Evolutionary conservation across 495 filamentous ascomycete genomes (phyloP).

Genomic region (Thermothielavioides terrestris): DNA sequence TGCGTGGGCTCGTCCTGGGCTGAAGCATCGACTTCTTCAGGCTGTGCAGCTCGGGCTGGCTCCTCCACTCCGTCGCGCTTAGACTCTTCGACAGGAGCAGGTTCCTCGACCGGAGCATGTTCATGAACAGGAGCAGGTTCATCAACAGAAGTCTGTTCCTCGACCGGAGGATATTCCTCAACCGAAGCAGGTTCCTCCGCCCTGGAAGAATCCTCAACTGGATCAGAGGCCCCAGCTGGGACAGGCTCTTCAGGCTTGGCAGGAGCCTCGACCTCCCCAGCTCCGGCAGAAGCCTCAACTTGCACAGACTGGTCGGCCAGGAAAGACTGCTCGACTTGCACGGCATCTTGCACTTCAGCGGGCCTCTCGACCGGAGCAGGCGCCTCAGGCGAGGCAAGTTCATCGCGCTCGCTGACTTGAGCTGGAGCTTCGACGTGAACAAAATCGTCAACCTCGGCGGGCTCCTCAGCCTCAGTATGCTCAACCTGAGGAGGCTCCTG

Average conservation of each 20-base stretch:
- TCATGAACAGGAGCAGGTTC: background rate
- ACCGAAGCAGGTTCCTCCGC: background rate
- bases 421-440: too few relatives aligned
- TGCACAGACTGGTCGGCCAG: background rate
- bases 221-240: background rate
- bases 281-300: background rate
- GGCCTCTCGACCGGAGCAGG: background rate
- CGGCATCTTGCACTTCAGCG: background rate
- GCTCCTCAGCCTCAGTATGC: background rate
- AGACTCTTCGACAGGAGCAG: too few relatives aligned
- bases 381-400: background rate
- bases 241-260: conserved; percentile 9
- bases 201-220: background rate
- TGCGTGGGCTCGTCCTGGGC: background rate
- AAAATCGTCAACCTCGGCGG: background rate
- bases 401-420: background rate
- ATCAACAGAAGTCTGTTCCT: background rate
- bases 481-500: background rate
- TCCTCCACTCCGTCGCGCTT: background rate
- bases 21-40: background rate
- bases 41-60: background rate
- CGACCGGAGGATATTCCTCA: background rate
- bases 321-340: background rate
- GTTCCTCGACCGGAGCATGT: background rate
- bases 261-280: background rate